These are phyloP conservation scores for Nidula microcarpa DNA, from an alignment of 768 basidiomycete genomes.

Conservation along the genomic window DNA sequence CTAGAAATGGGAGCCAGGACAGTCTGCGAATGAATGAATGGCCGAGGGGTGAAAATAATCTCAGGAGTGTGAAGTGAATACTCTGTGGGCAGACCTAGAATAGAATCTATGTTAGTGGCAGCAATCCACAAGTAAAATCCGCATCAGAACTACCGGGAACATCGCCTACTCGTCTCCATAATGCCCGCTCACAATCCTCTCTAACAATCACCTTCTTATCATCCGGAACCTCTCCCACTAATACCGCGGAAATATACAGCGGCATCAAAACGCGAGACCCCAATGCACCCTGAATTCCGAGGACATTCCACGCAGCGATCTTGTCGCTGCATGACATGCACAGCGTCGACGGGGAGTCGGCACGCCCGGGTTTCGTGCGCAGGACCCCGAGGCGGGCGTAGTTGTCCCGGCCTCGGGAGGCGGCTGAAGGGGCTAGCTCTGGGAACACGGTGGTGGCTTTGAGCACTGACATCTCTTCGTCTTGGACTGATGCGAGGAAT, in stretches of 20 bases:
- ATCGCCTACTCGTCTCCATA: constrained; percentile 51
- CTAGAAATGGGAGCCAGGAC: constrained; percentile 18
- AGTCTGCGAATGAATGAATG: constrained; percentile 58
- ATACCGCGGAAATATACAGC: constrained; percentile 59
- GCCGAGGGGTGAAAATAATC: constrained; percentile 54
- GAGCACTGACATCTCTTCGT: constrained; percentile 64
- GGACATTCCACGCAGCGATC: constrained; percentile 79
- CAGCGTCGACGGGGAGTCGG: constrained; percentile 78
- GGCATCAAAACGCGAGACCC: constrained; percentile 52
- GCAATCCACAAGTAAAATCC: background rate
- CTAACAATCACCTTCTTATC: constrained; percentile 34
- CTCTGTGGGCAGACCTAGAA: constrained; percentile 39
- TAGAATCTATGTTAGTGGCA: background rate
- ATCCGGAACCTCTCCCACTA: constrained; percentile 69
- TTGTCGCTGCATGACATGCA: constrained; percentile 97
- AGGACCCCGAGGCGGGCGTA: constrained; percentile 74
- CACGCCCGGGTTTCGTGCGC: constrained; percentile 92
- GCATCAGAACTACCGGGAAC: constrained; percentile 29
- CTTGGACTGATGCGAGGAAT: constrained; percentile 71
- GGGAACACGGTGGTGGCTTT: constrained; percentile 48
- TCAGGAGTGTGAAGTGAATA: constrained; percentile 48
- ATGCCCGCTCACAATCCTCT: constrained; percentile 67
- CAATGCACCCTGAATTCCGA: constrained; percentile 86
- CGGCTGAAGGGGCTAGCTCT: constrained; percentile 26
- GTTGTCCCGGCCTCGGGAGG: constrained; percentile 76